A percentile compares a stretch with the other conserved stretches of the same genome.
These are phyloP conservation scores for Paraglomus occultum DNA, from an alignment of 192 early-diverging fungal genomes.

Conservation along the genomic window DNA sequence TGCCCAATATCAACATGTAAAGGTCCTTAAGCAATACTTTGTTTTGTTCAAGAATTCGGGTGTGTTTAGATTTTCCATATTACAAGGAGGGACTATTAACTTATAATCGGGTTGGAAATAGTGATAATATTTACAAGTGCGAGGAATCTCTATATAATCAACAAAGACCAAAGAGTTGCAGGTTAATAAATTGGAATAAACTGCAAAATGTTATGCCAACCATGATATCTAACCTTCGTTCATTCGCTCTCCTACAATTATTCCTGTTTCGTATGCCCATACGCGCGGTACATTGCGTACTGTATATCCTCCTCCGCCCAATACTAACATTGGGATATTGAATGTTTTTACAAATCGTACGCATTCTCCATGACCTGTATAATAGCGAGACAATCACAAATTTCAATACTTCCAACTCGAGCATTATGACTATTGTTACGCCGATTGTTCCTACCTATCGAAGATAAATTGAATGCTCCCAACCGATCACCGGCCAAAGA, in stretches of 20 bases:
- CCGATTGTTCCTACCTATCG: conserved; percentile 53
- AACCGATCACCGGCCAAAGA: conserved; percentile 90
- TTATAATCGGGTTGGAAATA: conserved; percentile 91
- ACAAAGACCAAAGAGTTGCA: conserved; percentile 1
- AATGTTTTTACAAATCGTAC: conserved; percentile 90
- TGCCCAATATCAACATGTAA: neutral
- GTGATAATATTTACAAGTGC: conserved; percentile 77
- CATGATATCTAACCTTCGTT: neutral
- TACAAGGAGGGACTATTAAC: conserved; percentile 80
- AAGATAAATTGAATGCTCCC: conserved; percentile 92
- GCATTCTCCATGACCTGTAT: conserved; percentile 81
- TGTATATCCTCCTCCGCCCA: conserved; percentile 98
- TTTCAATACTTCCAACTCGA: neutral
- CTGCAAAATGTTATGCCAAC: neutral
- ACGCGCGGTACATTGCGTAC: conserved; percentile 92
- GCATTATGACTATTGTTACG: neutral
- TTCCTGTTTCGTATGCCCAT: conserved; percentile 94
- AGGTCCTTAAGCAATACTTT: neutral
- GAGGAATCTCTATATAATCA: conserved; percentile 65
- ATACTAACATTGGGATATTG: conserved; percentile 86
- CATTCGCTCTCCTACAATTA: conserved; percentile 62
- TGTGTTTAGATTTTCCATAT: conserved; percentile 85
- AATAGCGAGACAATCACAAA: neutral
- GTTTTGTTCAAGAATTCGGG: conserved; percentile 39
- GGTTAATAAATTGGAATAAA: conserved; percentile 13